Conservation (phyloP, 225 moss, liverwort and hornwort genomes). For the Ulota crispa region DNA sequence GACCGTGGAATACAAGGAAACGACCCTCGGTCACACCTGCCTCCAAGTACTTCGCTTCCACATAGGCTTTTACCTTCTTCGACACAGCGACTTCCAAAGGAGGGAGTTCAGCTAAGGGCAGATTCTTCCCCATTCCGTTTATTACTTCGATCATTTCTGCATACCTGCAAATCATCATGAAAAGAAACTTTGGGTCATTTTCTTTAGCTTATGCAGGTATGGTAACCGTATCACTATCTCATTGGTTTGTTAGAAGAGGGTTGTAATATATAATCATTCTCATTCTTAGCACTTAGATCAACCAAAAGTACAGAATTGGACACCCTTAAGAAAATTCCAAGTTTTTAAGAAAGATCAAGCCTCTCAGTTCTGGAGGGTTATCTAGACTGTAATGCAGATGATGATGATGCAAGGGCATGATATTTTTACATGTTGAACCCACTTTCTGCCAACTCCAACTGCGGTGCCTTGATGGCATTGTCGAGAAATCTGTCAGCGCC, state of each 20-base stretch:
- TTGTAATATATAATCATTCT: no score
- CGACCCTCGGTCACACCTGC: conserved; percentile 61
- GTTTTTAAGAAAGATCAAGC: not conserved
- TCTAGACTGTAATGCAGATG: not conserved
- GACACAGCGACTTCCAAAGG: conserved; percentile 65
- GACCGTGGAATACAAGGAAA: conserved; percentile 84
- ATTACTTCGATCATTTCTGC: conserved; percentile 65
- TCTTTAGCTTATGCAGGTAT: not conserved
- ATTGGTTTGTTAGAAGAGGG: not conserved
- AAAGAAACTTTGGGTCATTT: not conserved
- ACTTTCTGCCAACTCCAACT: conserved; percentile 77
- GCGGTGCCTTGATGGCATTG: conserved; percentile 53
- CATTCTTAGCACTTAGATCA: not conserved
- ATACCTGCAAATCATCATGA: conserved; percentile 54
- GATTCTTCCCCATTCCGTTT: conserved; percentile 49
- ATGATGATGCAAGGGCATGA: conserved; percentile 10
- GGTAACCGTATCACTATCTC: not conserved
- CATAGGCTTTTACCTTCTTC: conserved; percentile 64
- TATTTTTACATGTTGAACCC: conserved; percentile 92
- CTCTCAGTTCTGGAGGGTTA: not conserved
- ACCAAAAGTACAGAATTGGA: not conserved
- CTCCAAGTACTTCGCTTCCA: conserved; percentile 62
- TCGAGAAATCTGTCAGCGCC: conserved; percentile 64
- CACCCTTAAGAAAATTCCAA: no score
- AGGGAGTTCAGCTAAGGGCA: conserved; percentile 54